Evolutionary conservation across 176 grass and related monocot species (phyloP), one percentile per base, ranked within the genome.

Genomic region (bread wheat (Triticum aestivum)): DNA sequence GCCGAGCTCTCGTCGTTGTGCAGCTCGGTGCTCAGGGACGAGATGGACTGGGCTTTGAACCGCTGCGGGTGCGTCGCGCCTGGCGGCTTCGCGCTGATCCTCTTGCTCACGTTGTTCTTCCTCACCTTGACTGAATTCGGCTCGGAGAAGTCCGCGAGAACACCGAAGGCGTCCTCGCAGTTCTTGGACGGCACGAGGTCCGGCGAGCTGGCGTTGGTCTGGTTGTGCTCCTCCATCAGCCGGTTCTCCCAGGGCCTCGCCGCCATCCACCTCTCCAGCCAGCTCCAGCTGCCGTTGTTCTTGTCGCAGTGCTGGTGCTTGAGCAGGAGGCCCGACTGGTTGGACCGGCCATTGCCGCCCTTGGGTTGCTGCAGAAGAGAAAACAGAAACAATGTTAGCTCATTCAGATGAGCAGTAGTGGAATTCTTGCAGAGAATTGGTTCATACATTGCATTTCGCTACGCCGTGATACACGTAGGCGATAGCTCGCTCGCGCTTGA

Each of bases 201-300:
- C 0, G 89, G 88, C 1, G 88, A 85, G 24, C 87, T 82, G 18
- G 75, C 44, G 45, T 70, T 91, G 17, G 92, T 82, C 24, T 95
- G 89, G 59, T 91, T 84, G 79, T 95, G 92, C 66, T 95, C 90
- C 86, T 95, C 96, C 90, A 98, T 92, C 73, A 98, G 35, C 39
- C 96, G 89, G 52, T 90, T 92, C 78, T 98, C 96, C 96, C 96
- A 98, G 1, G 96, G 93, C 64, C 90, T 88, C 9, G 93, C 93
- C 5, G 96, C 82, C 96, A 98, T 98, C 96, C 96, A 98, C 77
- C 96, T 86, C 83, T 98, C 96, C 12, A 98, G 79, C 93, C 96
- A 98, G 58, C 91, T 98, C 96, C 96, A 98, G 73, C 75, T 94
- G n/a, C 87, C 92, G 14, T 91, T 99, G 65, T 67, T 67, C 88